phyloP scores from a whole-genome alignment of 495 filamentous ascomycete species.

The Daldinia decipiens region DNA sequence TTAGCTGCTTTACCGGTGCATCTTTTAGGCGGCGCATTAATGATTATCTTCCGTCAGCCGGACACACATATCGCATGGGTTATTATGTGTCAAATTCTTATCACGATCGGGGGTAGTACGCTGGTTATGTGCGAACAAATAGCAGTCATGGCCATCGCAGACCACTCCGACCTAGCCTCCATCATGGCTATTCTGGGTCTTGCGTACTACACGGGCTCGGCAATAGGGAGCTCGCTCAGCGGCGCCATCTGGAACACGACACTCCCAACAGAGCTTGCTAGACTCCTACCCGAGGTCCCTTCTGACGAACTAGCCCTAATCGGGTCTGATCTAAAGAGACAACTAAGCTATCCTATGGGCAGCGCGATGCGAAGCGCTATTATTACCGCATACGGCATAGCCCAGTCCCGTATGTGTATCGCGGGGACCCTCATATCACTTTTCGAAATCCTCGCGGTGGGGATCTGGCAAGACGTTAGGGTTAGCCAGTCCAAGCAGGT shows the following conservation, averaged over 20 bases:
- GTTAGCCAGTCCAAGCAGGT: slow-evolving; percentile 65
- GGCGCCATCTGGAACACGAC: slow-evolving; percentile 68
- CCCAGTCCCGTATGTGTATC: slow-evolving; percentile 62
- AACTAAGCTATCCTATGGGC: slow-evolving; percentile 69
- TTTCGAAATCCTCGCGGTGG: slow-evolving; percentile 56
- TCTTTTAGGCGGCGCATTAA: slow-evolving; percentile 73
- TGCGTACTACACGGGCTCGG: slow-evolving; percentile 62
- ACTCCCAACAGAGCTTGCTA: slow-evolving; percentile 54
- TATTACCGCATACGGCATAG: slow-evolving; percentile 66
- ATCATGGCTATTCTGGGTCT: slow-evolving; percentile 63
- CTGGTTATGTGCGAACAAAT: slow-evolving; percentile 66
- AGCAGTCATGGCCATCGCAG: slow-evolving; percentile 62
- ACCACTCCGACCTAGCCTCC: slow-evolving; percentile 65
- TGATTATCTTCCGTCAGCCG: slow-evolving; percentile 76
- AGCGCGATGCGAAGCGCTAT: slow-evolving; percentile 67
- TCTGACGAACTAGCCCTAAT: slow-evolving; percentile 60
- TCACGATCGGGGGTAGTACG: slow-evolving; percentile 71
- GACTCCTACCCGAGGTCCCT: slow-evolving; percentile 56
- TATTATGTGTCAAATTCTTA: slow-evolving; percentile 74
- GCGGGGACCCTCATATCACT: slow-evolving; percentile 49
- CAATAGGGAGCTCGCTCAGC: slow-evolving; percentile 63
- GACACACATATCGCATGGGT: slow-evolving; percentile 67
- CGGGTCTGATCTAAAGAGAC: slow-evolving; percentile 69
- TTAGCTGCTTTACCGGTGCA: slow-evolving; percentile 71
- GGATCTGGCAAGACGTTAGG: slow-evolving; percentile 61